Conservation (phyloP, 768 basidiomycete genomes). For the Astraeus odoratus region DNA sequence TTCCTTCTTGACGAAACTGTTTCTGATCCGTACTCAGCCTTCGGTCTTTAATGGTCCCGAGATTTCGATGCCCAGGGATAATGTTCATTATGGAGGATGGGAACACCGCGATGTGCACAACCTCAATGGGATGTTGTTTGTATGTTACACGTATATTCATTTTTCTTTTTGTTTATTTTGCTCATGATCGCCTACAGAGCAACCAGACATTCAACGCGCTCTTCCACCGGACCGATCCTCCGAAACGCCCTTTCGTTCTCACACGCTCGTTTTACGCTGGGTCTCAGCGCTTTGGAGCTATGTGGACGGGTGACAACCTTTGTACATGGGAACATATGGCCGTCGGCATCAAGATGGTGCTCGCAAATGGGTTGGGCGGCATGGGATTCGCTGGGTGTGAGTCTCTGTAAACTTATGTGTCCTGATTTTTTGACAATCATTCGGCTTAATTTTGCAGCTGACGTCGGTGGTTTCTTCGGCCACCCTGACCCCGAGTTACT, state of each 20-base stretch:
- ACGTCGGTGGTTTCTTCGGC: slow-evolving; percentile 98
- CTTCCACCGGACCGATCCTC: slow-evolving; percentile 61
- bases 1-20: background rate
- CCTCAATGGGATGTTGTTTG: slow-evolving; percentile 92
- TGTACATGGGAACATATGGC: slow-evolving; percentile 98
- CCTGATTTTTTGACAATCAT: background rate
- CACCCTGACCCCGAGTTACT: slow-evolving; percentile 94
- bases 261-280: slow-evolving; percentile 94
- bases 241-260: slow-evolving; percentile 89
- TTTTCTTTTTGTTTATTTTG: background rate
- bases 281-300: slow-evolving; percentile 91
- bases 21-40: slow-evolving; percentile 47
- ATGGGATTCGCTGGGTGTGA: slow-evolving; percentile 88
- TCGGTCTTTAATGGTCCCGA: slow-evolving; percentile 99
- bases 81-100: slow-evolving; percentile 89
- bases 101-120: slow-evolving; percentile 98
- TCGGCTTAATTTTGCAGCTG: slow-evolving; percentile 51
- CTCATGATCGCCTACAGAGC: slow-evolving; percentile 41
- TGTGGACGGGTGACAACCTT: slow-evolving; percentile 99
- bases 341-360: slow-evolving; percentile 88
- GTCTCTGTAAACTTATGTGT: slow-evolving; percentile 25
- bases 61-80: slow-evolving; percentile 74
- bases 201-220: slow-evolving; percentile 82
- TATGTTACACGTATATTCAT: slow-evolving; percentile 30
- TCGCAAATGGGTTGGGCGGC: slow-evolving; percentile 82